Conservation (phyloP, 2,329 filamentous ascomycete genomes). For the Verticillium longisporum region DNA sequence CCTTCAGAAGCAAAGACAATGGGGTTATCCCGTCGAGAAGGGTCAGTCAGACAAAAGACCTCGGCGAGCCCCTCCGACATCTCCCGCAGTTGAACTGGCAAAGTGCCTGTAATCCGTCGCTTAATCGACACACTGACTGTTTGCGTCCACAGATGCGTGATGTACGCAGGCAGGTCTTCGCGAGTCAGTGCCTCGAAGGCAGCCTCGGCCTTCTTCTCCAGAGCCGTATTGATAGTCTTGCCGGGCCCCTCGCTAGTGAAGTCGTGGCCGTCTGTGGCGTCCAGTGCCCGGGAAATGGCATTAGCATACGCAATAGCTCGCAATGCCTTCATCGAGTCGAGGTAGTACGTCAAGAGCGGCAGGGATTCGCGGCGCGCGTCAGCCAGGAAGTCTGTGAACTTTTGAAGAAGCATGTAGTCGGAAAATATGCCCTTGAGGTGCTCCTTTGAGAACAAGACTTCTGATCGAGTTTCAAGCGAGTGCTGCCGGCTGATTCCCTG, state of each 20-base stretch:
- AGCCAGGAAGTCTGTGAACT: constrained; percentile 62
- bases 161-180: constrained; percentile 66
- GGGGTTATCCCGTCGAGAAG: constrained; percentile 65
- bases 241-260: constrained; percentile 46
- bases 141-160: constrained; percentile 61
- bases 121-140: constrained; percentile 67
- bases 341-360: constrained; percentile 62
- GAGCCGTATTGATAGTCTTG: constrained; percentile 46
- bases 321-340: constrained; percentile 64
- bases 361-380: constrained; percentile 53
- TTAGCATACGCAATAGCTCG: constrained; percentile 67
- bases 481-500: constrained; percentile 20
- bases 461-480: constrained; percentile 57
- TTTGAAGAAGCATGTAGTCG: constrained; percentile 54
- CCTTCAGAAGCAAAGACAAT: constrained; percentile 73
- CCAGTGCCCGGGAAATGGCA: constrained; percentile 54
- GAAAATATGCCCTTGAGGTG: constrained; percentile 61
- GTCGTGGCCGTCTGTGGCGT: constrained; percentile 45
- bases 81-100: constrained; percentile 57
- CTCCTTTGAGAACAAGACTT: constrained; percentile 57
- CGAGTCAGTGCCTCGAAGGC: constrained; percentile 58
- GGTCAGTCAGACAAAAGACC: constrained; percentile 71
- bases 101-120: constrained; percentile 58
- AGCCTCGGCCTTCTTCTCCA: constrained; percentile 57
- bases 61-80: constrained; percentile 71